A percentile compares a stretch with the other conserved stretches of the same genome.
These are phyloP conservation scores for Ophiocordyceps unilateralis DNA, from an alignment of 2,329 filamentous ascomycete species.

Conservation along the genomic window DNA sequence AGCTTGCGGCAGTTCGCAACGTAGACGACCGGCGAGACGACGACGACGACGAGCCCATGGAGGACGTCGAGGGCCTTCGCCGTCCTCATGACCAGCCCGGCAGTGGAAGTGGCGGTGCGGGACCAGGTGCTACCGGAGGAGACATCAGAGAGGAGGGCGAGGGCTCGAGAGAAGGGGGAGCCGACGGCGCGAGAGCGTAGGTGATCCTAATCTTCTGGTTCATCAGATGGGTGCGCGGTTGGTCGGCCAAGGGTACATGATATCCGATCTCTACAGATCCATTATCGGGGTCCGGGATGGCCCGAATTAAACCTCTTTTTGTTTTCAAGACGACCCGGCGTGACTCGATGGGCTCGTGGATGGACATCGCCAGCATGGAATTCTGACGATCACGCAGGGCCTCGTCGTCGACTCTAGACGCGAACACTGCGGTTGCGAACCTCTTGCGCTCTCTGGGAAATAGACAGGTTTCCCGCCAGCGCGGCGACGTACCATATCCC, in stretches of 20 bases:
- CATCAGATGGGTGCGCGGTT: conserved; percentile 8
- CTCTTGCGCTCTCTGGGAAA: conserved; percentile 70
- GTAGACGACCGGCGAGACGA: conserved; percentile 31
- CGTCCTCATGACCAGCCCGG: conserved; percentile 38
- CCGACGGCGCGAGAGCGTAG: conserved; percentile 99
- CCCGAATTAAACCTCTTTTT: conserved; percentile 12
- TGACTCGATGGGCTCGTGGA: conserved; percentile 3
- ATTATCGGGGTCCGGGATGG: conserved; percentile 10
- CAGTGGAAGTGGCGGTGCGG: conserved; percentile 61
- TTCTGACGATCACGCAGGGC: conserved; percentile 25
- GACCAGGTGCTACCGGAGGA: conserved; percentile 72
- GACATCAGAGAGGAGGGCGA: conserved; percentile 84
- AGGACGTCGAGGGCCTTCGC: conserved; percentile 51
- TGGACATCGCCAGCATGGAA: not conserved
- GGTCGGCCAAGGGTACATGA: conserved; percentile 4
- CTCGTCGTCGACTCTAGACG: conserved; percentile 44
- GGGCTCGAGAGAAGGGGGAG: conserved; percentile 76
- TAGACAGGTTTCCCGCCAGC: conserved; percentile 21
- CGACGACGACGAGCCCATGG: conserved; percentile 37
- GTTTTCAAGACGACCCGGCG: conserved; percentile 10
- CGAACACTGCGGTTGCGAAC: conserved; percentile 66
- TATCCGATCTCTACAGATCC: conserved; percentile 2
- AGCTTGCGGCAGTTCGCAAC: conserved; percentile 48
- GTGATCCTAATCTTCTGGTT: conserved; percentile 31
- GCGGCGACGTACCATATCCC: conserved; percentile 49